Evolutionary conservation across 2,329 filamentous ascomycete genomes (phyloP).

Genomic region (Cordyceps farinosa): DNA sequence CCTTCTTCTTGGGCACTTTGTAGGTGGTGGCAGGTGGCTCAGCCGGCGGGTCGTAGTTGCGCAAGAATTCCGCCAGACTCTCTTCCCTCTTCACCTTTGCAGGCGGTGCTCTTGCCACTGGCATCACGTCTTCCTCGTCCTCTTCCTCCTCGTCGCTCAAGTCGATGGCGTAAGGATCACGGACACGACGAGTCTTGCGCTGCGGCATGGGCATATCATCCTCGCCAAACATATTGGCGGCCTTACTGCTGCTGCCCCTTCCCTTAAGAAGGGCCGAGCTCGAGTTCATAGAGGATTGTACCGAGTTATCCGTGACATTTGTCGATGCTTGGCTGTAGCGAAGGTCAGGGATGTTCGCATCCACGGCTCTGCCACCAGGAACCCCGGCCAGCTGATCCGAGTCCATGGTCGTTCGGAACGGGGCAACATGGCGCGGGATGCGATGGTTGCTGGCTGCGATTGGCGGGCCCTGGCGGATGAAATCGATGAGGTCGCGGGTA

Average conservation of each 20-base stretch:
- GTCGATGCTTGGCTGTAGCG: slow-evolving; percentile 56
- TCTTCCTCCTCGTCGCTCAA: slow-evolving; percentile 66
- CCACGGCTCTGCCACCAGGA: slow-evolving; percentile 53
- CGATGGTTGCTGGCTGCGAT: slow-evolving; percentile 54
- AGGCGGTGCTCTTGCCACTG: slow-evolving; percentile 35
- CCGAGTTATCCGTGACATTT: slow-evolving; percentile 54
- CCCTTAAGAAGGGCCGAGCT: slow-evolving; percentile 63
- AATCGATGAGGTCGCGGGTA: slow-evolving; percentile 88
- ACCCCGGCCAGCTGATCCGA: slow-evolving; percentile 67
- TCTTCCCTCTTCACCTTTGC: slow-evolving; percentile 51
- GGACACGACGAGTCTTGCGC: slow-evolving; percentile 72
- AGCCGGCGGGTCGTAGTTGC: slow-evolving; percentile 63
- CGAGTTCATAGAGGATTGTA: slow-evolving; percentile 69
- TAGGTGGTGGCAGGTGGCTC: slow-evolving; percentile 40
- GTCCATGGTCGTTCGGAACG: slow-evolving; percentile 81
- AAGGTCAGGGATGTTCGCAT: slow-evolving; percentile 54
- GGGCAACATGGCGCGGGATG: slow-evolving; percentile 78
- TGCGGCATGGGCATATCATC: slow-evolving; percentile 59
- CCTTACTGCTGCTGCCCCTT: slow-evolving; percentile 31
- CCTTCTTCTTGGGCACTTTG: slow-evolving; percentile 57
- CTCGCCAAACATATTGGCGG: slow-evolving; percentile 43
- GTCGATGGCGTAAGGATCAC: slow-evolving; percentile 93
- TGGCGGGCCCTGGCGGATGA: slow-evolving; percentile 84
- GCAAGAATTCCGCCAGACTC: slow-evolving; percentile 70
- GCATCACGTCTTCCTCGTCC: slow-evolving; percentile 46